phyloP scores from a whole-genome alignment of 306 rosid genomes.

The Pterocarpus macrocarpus region DNA sequence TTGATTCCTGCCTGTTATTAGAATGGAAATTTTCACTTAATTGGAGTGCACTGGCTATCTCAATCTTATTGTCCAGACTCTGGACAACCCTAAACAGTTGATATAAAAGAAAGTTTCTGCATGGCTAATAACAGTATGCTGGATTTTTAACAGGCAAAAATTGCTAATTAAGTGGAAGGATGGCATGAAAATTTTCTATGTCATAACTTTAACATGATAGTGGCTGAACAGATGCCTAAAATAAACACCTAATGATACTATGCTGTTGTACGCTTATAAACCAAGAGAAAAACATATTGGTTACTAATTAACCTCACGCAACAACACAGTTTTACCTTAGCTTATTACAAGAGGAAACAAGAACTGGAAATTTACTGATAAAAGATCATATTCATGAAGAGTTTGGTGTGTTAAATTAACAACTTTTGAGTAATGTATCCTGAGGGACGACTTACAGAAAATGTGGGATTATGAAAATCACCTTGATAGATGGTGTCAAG shows the following conservation, averaged over 20 bases:
- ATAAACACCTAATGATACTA: too few species aligned
- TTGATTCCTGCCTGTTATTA: constrained; percentile 67
- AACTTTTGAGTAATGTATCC: constrained; percentile 23
- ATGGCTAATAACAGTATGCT: not conserved
- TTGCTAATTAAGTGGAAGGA: constrained; percentile 31
- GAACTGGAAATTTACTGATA: constrained; percentile 4
- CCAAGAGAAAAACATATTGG: not conserved
- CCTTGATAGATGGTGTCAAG: constrained; percentile 73
- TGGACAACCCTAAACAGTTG: too few species aligned
- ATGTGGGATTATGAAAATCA: constrained; percentile 92
- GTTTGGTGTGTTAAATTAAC: constrained; percentile 11
- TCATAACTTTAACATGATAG: too few species aligned
- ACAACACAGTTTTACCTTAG: not conserved
- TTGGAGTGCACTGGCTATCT: too few species aligned
- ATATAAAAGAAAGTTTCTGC: constrained; percentile 2
- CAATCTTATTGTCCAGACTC: too few species aligned
- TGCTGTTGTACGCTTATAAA: not conserved
- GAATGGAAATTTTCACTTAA: constrained; percentile 3
- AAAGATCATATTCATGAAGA: not conserved
- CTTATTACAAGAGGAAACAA: constrained; percentile 4
- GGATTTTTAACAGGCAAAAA: constrained; percentile 20
- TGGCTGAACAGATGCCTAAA: too few species aligned
- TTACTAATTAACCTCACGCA: constrained; percentile 7
- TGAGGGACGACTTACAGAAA: constrained; percentile 72
- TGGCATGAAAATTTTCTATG: constrained; percentile 15